These are phyloP conservation scores for Eucalyptus albens DNA, from an alignment of 345 rosid genomes.

Conservation along the genomic window DNA sequence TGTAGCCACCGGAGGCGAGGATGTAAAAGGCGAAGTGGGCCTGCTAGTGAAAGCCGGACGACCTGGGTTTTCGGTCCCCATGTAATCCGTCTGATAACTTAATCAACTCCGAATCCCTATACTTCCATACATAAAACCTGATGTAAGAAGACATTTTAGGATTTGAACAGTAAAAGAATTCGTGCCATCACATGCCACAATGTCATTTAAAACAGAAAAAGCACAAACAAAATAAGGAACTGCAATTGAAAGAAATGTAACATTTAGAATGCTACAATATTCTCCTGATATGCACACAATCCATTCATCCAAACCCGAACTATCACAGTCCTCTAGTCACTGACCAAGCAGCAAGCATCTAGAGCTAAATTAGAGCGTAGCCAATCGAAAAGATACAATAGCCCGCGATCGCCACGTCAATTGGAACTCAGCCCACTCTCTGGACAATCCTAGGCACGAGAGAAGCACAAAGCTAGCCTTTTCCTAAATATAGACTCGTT, in stretches of 20 bases:
- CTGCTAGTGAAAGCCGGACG: conserved; percentile 46
- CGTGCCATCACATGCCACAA: not conserved
- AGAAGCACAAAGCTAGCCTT: not conserved
- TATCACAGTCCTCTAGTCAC: not conserved
- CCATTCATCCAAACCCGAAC: not conserved
- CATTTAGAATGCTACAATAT: not conserved
- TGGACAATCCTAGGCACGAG: not conserved
- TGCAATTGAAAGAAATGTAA: not conserved
- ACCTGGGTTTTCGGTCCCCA: conserved; percentile 65
- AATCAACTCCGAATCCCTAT: conserved; percentile 2
- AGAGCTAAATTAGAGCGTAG: not conserved
- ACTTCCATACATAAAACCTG: conserved; percentile 25
- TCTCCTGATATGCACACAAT: not conserved
- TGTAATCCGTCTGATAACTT: conserved; percentile 2
- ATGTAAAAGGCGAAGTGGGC: conserved; percentile 46
- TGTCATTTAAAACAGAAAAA: not conserved
- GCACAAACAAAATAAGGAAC: not conserved
- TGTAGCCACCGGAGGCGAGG: conserved; percentile 40
- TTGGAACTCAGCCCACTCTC: not conserved
- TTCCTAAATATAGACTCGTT: not conserved
- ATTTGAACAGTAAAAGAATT: not conserved
- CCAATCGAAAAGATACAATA: not conserved
- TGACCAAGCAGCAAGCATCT: not conserved
- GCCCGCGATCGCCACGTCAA: not conserved
- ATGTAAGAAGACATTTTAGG: not conserved